phyloP scores from a whole-genome alignment of 2,329 filamentous ascomycete species.

The Dactylonectria macrodidyma region DNA sequence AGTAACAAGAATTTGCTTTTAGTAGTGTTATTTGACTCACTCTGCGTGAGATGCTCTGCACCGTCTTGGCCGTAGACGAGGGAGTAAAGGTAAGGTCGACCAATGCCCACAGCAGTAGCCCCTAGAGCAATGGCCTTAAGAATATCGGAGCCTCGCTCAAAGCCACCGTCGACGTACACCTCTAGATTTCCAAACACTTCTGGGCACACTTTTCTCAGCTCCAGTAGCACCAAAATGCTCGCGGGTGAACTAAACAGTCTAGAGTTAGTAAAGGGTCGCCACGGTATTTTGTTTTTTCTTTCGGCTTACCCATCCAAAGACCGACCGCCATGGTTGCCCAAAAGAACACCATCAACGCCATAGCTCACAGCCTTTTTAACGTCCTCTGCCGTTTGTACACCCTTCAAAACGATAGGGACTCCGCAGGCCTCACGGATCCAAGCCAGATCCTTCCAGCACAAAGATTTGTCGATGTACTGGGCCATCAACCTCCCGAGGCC shows the following conservation, averaged over 20 bases:
- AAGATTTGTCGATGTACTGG: conserved; percentile 63
- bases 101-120: conserved; percentile 67
- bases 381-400: conserved; percentile 68
- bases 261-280: background rate
- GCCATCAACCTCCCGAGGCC: conserved; percentile 67
- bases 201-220: conserved; percentile 63
- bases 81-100: conserved; percentile 65
- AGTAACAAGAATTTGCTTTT: background rate
- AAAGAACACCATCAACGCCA: conserved; percentile 66
- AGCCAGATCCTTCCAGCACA: conserved; percentile 65
- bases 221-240: conserved; percentile 64
- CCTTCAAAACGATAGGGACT: conserved; percentile 67
- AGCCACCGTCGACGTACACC: conserved; percentile 66
- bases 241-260: conserved; percentile 51
- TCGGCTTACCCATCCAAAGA: conserved; percentile 61
- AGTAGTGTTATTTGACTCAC: conserved; percentile 55
- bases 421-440: conserved; percentile 63
- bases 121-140: conserved; percentile 67
- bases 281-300: too few relatives aligned
- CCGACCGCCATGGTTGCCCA: conserved; percentile 73
- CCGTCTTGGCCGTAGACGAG: conserved; percentile 67
- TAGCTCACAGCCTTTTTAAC: conserved; percentile 62
- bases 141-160: conserved; percentile 67
- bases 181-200: conserved; percentile 64
- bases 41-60: conserved; percentile 66